These are phyloP conservation scores for Nakataea oryzae DNA, from an alignment of 2,329 filamentous ascomycete species.

Conservation along the genomic window DNA sequence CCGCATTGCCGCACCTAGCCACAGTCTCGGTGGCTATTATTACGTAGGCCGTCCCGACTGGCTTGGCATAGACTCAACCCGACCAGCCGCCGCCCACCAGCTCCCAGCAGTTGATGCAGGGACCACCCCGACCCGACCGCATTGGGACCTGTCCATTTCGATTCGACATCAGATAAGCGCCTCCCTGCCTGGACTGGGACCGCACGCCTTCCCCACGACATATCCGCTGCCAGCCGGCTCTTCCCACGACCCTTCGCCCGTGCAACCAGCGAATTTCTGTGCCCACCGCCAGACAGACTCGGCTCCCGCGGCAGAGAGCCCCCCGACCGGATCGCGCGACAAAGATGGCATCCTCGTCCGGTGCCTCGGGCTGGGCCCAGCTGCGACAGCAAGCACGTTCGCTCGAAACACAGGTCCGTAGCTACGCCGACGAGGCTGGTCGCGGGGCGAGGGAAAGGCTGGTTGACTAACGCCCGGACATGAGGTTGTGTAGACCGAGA, in stretches of 20 bases:
- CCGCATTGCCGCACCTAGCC: background rate
- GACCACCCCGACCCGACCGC: background rate
- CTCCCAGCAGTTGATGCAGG: no score
- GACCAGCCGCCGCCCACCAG: background rate
- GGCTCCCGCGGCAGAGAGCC: background rate
- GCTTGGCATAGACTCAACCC: background rate
- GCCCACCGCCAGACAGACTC: no score
- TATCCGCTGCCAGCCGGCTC: background rate
- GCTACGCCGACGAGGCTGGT: background rate
- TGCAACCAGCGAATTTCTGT: background rate
- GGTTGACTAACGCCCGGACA: background rate
- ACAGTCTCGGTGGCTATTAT: background rate
- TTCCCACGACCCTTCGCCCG: background rate
- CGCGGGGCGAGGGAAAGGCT: background rate
- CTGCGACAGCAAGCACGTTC: slow-evolving; percentile 84
- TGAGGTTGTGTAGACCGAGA: slow-evolving; percentile 57
- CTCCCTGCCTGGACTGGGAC: background rate
- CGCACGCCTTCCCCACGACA: background rate
- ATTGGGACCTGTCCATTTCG: background rate
- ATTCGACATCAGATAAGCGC: background rate
- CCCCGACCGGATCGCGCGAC: background rate
- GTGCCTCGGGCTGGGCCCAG: slow-evolving; percentile 70
- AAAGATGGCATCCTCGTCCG: slow-evolving; percentile 17
- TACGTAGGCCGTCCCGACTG: background rate
- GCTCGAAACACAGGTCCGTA: slow-evolving; percentile 75